Evolutionary conservation across 139 green algal genomes (phyloP).

Genomic region (Tetradesmus obliquus): DNA sequence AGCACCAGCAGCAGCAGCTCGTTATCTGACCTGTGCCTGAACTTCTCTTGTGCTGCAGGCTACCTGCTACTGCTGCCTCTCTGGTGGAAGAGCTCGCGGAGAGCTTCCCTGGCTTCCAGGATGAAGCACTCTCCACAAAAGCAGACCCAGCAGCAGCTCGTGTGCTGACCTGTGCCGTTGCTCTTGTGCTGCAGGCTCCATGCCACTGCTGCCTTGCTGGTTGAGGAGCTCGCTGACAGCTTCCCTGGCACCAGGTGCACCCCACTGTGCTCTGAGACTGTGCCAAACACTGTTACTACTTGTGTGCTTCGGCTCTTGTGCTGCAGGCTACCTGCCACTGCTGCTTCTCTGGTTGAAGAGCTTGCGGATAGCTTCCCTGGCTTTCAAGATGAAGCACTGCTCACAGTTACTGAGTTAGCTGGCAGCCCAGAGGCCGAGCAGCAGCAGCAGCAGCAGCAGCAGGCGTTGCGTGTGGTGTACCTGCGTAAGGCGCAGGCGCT

Average conservation of each 20-base stretch:
- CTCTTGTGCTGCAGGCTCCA: too few species aligned
- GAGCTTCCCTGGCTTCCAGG: neutral
- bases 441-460: constrained; percentile 25
- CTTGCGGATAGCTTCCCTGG: constrained; percentile 46
- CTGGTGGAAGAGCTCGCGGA: neutral
- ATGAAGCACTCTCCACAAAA: neutral
- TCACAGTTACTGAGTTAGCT: neutral
- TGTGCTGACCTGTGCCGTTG: too few species aligned
- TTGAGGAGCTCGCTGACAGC: constrained; percentile 50
- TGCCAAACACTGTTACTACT: too few species aligned
- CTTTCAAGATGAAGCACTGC: constrained; percentile 53
- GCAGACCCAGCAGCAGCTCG: too few species aligned
- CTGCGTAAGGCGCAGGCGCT: constrained; percentile 66
- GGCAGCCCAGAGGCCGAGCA: neutral
- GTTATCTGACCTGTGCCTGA: neutral
- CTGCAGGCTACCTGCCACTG: constrained; percentile 22
- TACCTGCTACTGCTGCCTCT: neutral
- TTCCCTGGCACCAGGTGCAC: constrained; percentile 15
- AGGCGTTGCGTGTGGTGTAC: constrained; percentile 47
- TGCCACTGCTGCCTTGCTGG: constrained; percentile 46
- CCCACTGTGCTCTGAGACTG: too few species aligned
- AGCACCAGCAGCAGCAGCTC: too few species aligned
- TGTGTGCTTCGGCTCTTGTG: neutral
- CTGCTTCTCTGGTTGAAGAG: constrained; percentile 56
- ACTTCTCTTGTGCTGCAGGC: neutral